Evolutionary conservation across 176 grass and related monocot species (phyloP).

Genomic region (Tuctoria greenei): DNA sequence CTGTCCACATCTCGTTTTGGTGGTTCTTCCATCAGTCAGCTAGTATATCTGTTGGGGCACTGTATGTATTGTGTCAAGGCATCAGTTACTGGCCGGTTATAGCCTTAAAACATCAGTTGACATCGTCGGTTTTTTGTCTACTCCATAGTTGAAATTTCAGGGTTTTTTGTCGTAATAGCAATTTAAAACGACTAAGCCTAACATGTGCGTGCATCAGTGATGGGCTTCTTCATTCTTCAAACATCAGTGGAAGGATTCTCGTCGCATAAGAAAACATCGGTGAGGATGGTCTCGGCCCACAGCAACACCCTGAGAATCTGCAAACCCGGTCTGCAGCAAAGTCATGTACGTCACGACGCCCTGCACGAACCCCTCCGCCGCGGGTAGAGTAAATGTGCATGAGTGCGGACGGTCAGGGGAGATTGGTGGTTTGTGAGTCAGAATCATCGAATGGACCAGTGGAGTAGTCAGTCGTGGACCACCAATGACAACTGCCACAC

Average conservation of each 20-base stretch:
- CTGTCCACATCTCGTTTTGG: neutral
- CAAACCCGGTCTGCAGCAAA: neutral
- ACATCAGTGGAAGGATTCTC: neutral
- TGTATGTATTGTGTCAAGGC: neutral
- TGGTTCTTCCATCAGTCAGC: neutral
- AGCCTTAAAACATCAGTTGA: neutral
- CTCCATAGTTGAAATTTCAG: neutral
- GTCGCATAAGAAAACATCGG: neutral
- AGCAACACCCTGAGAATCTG: neutral
- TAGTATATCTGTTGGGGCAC: conserved; percentile 22
- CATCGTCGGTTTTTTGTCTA: neutral
- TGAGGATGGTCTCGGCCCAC: neutral
- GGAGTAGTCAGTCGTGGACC: too few species aligned
- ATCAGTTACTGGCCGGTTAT: neutral
- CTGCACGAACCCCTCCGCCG: neutral
- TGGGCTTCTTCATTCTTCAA: neutral
- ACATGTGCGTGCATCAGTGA: neutral
- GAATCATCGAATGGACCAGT: too few species aligned
- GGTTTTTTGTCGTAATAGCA: neutral
- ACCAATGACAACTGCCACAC: too few species aligned
- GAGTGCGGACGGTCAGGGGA: too few species aligned
- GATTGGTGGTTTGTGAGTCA: too few species aligned
- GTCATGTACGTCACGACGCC: too few species aligned
- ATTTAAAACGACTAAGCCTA: neutral
- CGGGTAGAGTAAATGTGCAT: too few species aligned